Base-by-base conservation (phyloP, 2,329 filamentous ascomycete genomes). In the Cytospora piceicola region DNA sequence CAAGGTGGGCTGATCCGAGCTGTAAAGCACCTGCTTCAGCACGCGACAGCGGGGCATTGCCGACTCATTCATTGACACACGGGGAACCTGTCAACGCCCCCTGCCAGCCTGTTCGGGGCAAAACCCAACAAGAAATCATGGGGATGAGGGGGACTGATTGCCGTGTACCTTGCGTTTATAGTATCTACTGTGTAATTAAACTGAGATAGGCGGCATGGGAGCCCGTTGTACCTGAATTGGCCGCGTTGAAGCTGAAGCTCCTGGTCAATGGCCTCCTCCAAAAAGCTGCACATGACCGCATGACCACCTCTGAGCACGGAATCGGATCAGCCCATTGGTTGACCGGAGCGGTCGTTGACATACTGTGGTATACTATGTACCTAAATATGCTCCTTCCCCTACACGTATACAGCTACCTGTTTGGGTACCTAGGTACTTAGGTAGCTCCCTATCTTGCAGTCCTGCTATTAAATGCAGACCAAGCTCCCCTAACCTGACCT, bases 271-370 rank as follows among this genome's bases (percentile, higher is more conserved):
- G 36, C 20, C 57, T 24, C n/a, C 52, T 34, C 36, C 60, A 36
- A 32, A 54, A 51, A 51, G 14, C 20, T 52, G 30, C 53, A 57
- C 53, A 57, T 57, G 53, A 57, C 55, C 52, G 55, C 52, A 36
- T 36, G 34, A 12, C 34, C 34, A 36, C 32, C 32, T 55, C n/a
- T 7, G 42, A 62, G 51, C 42, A 62, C 20, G 42, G 42, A 22
- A 52, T 63, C 39, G 52, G 55, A 57, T 57, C 61, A 57, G 42
- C 53, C 61, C 53, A 63, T 57, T 58, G 61, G 61, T 24, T 11
- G 22, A n/a, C 46, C n/a, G 5, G 8, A 11, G 46, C 17, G 46
- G 46, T 49, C 46, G 20, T 49, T 24, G 46, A 49, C n/a, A 22
- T 22, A n/a, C n/a, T n/a, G n/a, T n/a, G n/a, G n/a, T n/a, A n/a